Conservation (phyloP, 2,329 filamentous ascomycete genomes). For the Fusarium caatingaense region DNA sequence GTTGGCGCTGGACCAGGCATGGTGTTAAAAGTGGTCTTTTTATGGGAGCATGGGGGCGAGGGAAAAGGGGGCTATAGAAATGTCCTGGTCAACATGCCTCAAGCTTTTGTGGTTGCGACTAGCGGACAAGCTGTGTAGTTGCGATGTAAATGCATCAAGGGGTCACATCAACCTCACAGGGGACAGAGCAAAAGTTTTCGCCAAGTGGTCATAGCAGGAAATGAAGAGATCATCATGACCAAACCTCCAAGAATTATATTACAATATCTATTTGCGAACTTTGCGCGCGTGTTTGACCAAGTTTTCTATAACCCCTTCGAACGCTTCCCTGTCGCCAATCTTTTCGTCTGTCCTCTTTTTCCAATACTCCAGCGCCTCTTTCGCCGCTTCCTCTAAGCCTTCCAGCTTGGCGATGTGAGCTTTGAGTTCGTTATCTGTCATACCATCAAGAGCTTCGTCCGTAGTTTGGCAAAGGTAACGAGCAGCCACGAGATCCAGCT, state of each 20-base stretch:
- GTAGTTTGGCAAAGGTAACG: slow-evolving; percentile 85
- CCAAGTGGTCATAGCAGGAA: slow-evolving; percentile 36
- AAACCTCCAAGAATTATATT: slow-evolving; percentile 31
- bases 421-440: slow-evolving; percentile 81
- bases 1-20: slow-evolving; percentile 44
- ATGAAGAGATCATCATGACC: slow-evolving; percentile 36
- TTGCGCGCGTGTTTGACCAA: slow-evolving; percentile 91
- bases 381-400: slow-evolving; percentile 76
- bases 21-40: slow-evolving; percentile 42
- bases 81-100: slow-evolving; percentile 14
- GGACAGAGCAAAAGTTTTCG: slow-evolving; percentile 38
- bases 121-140: slow-evolving; percentile 39
- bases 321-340: slow-evolving; percentile 89
- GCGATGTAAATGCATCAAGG: slow-evolving; percentile 44
- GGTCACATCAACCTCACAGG: slow-evolving; percentile 38
- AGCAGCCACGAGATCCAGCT: slow-evolving; percentile 82
- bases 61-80: slow-evolving; percentile 20
- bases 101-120: slow-evolving; percentile 25
- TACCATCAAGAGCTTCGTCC: slow-evolving; percentile 81
- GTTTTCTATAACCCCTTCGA: slow-evolving; percentile 97
- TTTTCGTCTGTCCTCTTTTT: slow-evolving; percentile 86
- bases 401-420: slow-evolving; percentile 77
- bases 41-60: slow-evolving; percentile 31
- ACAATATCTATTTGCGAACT: slow-evolving; percentile 73
- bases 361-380: slow-evolving; percentile 88